A percentile compares a stretch with the other conserved stretches of the same genome.
phyloP scores from a whole-genome alignment of 2,329 filamentous ascomycete genomes.

The Diaporthe eres region DNA sequence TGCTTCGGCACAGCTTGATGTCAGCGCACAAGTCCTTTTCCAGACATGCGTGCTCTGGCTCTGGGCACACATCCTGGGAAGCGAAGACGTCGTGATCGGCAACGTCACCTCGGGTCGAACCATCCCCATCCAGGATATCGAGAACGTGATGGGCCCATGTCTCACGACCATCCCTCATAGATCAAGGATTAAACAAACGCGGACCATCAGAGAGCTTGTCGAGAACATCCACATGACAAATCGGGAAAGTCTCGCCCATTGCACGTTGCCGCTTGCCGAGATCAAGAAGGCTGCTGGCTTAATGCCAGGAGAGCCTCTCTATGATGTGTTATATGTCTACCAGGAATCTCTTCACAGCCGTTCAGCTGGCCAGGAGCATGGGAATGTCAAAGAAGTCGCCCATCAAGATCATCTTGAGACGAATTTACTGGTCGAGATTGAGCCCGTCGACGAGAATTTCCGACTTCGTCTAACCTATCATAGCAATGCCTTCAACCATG shows the following conservation, averaged over 20 bases:
- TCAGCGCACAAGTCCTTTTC: constrained; percentile 80
- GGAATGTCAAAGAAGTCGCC: constrained; percentile 66
- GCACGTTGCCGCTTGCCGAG: constrained; percentile 74
- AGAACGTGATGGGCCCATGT: constrained; percentile 84
- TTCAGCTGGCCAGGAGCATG: constrained; percentile 24
- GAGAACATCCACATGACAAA: constrained; percentile 75
- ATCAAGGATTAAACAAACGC: constrained; percentile 67
- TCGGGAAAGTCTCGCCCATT: constrained; percentile 75
- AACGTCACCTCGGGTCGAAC: constrained; percentile 87
- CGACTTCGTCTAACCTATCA: constrained; percentile 64
- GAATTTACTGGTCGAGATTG: constrained; percentile 81
- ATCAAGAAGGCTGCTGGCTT: constrained; percentile 75
- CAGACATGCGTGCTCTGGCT: constrained; percentile 80
- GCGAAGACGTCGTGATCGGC: constrained; percentile 79
- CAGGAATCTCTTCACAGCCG: constrained; percentile 76
- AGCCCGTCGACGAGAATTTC: constrained; percentile 67
- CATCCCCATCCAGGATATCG: constrained; percentile 77
- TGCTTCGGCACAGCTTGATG: constrained; percentile 56
- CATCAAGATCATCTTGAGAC: constrained; percentile 83
- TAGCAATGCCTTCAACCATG: constrained; percentile 62
- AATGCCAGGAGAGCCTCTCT: constrained; percentile 71
- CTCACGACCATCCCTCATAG: constrained; percentile 82
- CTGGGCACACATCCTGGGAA: constrained; percentile 74
- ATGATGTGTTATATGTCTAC: constrained; percentile 86
- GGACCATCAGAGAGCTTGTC: constrained; percentile 72